These are phyloP conservation scores for Fraxinus paxiana DNA, from an alignment of 305 asterid species.

Conservation along the genomic window DNA sequence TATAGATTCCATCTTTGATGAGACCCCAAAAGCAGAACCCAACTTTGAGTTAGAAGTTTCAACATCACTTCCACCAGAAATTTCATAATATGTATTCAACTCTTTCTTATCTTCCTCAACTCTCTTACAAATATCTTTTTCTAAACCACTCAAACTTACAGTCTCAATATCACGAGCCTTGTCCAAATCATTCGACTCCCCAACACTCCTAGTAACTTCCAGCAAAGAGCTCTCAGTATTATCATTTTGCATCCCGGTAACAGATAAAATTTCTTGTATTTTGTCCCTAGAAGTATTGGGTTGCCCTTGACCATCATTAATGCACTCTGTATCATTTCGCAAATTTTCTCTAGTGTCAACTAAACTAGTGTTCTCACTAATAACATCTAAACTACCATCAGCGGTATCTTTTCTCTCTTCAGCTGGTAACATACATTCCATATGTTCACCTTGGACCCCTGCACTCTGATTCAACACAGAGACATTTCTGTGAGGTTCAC, in stretches of 20 bases:
- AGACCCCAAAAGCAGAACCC: constrained; percentile 26
- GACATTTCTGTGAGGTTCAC: constrained; percentile 37
- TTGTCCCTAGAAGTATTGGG: constrained; percentile 27
- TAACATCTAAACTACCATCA: constrained; percentile 34
- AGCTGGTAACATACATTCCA: constrained; percentile 30
- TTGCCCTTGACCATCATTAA: constrained; percentile 36
- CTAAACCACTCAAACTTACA: constrained; percentile 31
- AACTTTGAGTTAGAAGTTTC: constrained; percentile 30
- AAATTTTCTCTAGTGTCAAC: constrained; percentile 31
- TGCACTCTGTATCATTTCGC: constrained; percentile 25
- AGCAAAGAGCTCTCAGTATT: constrained; percentile 33
- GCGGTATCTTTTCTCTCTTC: constrained; percentile 34
- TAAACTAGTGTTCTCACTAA: constrained; percentile 31
- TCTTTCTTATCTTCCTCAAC: constrained; percentile 34
- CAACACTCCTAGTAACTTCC: constrained; percentile 31
- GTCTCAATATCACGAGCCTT: constrained; percentile 29
- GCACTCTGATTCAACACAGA: constrained; percentile 36
- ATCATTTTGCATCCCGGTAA: constrained; percentile 28
- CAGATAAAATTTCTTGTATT: constrained; percentile 37
- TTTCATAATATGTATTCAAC: constrained; percentile 27
- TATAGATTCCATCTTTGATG: constrained; percentile 35
- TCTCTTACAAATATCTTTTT: constrained; percentile 23
- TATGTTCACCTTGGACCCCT: constrained; percentile 28
- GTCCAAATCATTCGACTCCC: constrained; percentile 36
- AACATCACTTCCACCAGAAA: constrained; percentile 27